Base-by-base conservation (phyloP, 2,329 filamentous ascomycete species). In the Sclerotiophoma versabilis region DNA sequence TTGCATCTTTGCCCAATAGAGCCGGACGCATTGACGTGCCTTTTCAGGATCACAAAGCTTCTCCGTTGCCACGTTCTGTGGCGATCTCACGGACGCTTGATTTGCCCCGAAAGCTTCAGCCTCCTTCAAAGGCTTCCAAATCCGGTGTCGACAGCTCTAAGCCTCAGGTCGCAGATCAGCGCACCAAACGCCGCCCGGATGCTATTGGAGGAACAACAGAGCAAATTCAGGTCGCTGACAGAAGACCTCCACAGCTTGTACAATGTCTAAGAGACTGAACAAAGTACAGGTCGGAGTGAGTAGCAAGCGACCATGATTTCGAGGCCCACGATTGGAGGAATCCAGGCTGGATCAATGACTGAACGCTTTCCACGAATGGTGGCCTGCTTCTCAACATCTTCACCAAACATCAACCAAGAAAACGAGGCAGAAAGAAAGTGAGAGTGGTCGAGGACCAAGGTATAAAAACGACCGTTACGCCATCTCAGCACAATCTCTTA, bases 121-220 rank as follows among this genome's bases (percentile, higher is more conserved):
- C 37, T 48, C 25, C 15, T 26, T 20, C 10, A 30, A 11, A 5
- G 20, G n/a, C 3, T n/a, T 32, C 12, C 25, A n/a, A 14, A 30
- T 38, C 11, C 27, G 23, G 37, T 20, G 17, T 23, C 19, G 11
- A 17, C 7, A 8, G 10, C 14, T 20, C 19, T 17, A 36, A 25
- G 37, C 37, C 17, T 37, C 36, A 30, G 3, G 17, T 17, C 5
- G 20, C 25, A 26, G 41, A n/a, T 51, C 22, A 20, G 17, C 5
- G 11, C 2, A 22, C 12, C 20, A 32, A 26, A 41, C 2, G 19
- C 12, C 7, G 12, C n/a, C 5, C 1, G 17, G 11, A 11, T 42
- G 25, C 30, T 14, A 53, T 53, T 53, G 50, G 50, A 48, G 43
- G 50, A 43, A 48, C 23, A 37, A 43, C 34, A 37, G 3, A 20